phyloP scores from a whole-genome alignment of 225 moss, liverwort and hornwort species.

The Sphagnum tenellum region DNA sequence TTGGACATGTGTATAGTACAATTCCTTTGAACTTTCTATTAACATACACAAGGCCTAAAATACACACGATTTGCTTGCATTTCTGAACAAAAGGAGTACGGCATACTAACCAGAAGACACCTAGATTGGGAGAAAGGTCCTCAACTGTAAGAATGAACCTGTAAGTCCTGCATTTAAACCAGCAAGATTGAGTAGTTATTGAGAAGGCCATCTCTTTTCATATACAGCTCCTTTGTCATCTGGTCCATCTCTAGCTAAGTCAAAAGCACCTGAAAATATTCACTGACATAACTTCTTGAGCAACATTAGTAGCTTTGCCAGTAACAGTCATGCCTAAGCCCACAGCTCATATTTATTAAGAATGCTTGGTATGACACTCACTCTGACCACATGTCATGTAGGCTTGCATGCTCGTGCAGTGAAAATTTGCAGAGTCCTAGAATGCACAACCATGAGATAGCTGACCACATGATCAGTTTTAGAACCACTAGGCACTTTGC shows the following conservation, averaged over 20 bases:
- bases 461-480: constrained; percentile 59
- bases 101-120: constrained; percentile 79
- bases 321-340: too few relatives aligned
- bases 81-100: neutral
- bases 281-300: too few relatives aligned
- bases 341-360: too few relatives aligned
- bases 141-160: constrained; percentile 51
- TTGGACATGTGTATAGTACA: neutral
- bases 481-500: constrained; percentile 29
- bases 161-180: constrained; percentile 32
- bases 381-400: constrained; percentile 70
- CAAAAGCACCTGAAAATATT: too few relatives aligned
- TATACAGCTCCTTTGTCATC: too few relatives aligned
- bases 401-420: constrained; percentile 49
- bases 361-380: constrained; percentile 17
- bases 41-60: too few relatives aligned
- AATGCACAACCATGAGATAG: constrained; percentile 73
- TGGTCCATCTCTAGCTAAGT: too few relatives aligned
- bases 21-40: too few relatives aligned
- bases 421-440: constrained; percentile 61
- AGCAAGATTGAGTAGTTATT: neutral
- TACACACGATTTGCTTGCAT: too few relatives aligned
- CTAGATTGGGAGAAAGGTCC: constrained; percentile 88
- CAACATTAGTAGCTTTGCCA: too few relatives aligned
- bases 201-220: too few relatives aligned